phyloP scores from a whole-genome alignment of 345 rosid genomes.

The Bruguiera gymnorhiza region DNA sequence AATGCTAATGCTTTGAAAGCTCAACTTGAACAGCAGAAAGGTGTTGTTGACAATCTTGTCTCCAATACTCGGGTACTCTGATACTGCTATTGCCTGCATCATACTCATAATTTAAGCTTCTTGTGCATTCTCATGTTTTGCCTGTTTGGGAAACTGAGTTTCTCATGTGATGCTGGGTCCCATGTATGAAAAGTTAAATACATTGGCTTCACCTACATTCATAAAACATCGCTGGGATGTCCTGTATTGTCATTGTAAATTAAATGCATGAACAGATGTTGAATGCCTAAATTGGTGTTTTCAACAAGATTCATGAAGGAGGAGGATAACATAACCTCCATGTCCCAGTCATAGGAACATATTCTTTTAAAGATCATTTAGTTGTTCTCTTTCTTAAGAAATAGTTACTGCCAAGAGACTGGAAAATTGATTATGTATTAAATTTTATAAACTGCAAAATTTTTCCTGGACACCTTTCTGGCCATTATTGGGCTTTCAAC shows the following conservation, averaged over 20 bases:
- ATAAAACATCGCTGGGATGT: too few relatives aligned
- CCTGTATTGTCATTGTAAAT: too few relatives aligned
- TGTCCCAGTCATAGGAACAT: too few relatives aligned
- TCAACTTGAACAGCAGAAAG: constrained; percentile 67
- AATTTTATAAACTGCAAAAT: too few relatives aligned
- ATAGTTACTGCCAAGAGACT: too few relatives aligned
- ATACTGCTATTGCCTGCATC: constrained; percentile 4
- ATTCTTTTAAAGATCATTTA: too few relatives aligned
- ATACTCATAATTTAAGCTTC: background rate
- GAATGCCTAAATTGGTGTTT: constrained; percentile 5
- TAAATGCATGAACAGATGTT: background rate
- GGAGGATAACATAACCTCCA: too few relatives aligned
- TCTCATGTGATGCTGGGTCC: background rate
- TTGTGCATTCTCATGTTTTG: background rate
- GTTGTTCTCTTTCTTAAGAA: too few relatives aligned
- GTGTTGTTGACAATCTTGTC: constrained; percentile 63
- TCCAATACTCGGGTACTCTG: constrained; percentile 68
- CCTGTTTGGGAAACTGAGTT: background rate
- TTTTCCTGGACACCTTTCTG: background rate
- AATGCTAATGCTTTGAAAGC: constrained; percentile 56
- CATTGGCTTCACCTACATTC: too few relatives aligned
- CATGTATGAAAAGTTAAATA: background rate
- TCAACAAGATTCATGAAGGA: too few relatives aligned
- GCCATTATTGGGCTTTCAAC: background rate
- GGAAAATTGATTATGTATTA: too few relatives aligned